These are phyloP conservation scores for Kwoniella newhampshirensis DNA, from an alignment of 768 basidiomycete genomes.

Conservation along the genomic window DNA sequence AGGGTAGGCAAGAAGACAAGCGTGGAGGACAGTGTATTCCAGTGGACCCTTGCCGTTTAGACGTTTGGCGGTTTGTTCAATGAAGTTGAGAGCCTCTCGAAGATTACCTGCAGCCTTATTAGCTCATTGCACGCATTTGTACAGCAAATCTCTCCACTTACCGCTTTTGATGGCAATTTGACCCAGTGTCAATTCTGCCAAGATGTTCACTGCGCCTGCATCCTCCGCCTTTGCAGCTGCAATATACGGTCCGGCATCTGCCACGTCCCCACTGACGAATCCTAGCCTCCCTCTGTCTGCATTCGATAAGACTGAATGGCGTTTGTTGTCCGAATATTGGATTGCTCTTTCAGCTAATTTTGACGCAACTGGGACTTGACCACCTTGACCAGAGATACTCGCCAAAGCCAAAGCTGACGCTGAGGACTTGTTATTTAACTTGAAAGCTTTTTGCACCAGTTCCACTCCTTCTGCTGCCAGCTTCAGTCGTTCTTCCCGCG, in stretches of 20 bases:
- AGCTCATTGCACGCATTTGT: neutral
- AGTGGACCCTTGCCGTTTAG: constrained; percentile 58
- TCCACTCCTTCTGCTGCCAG: constrained; percentile 30
- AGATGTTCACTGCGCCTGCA: constrained; percentile 65
- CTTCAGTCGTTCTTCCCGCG: constrained; percentile 63
- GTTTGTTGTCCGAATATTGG: constrained; percentile 77
- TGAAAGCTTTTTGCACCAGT: constrained; percentile 66
- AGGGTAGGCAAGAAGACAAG: constrained; percentile 78
- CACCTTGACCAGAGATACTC: constrained; percentile 30
- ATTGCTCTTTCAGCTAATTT: constrained; percentile 93
- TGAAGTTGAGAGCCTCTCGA: constrained; percentile 53
- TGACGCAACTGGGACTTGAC: constrained; percentile 62
- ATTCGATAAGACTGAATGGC: constrained; percentile 65
- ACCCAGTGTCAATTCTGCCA: constrained; percentile 77
- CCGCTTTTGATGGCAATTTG: constrained; percentile 83
- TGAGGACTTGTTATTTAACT: constrained; percentile 36
- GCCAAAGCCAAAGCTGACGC: constrained; percentile 45
- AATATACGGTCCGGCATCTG: constrained; percentile 71
- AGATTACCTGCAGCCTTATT: constrained; percentile 35
- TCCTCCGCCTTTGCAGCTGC: constrained; percentile 61
- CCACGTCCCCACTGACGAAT: constrained; percentile 65
- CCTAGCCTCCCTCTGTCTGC: constrained; percentile 86
- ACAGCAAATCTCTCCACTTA: constrained; percentile 47
- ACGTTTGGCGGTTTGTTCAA: constrained; percentile 50
- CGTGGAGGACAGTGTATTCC: constrained; percentile 85